These are phyloP conservation scores for Sclerotinia trifoliorum DNA, from an alignment of 2,329 filamentous ascomycete species.

Conservation along the genomic window DNA sequence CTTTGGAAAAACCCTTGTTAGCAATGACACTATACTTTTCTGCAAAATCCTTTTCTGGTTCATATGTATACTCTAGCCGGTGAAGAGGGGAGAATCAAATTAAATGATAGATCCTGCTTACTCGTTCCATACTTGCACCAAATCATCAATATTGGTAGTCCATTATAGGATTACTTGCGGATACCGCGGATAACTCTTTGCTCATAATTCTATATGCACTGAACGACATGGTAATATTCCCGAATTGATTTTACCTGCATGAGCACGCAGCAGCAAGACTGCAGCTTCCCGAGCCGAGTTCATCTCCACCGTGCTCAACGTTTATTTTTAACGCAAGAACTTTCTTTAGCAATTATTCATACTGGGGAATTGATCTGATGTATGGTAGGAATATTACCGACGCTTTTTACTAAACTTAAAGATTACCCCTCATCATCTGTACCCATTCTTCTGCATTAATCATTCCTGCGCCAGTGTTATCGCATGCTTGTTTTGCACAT, in stretches of 20 bases:
- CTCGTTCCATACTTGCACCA: background rate
- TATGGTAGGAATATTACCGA: background rate
- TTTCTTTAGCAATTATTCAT: background rate
- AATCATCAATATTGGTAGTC: background rate
- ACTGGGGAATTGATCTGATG: background rate
- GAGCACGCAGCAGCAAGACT: constrained; percentile 8
- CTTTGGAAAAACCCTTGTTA: background rate
- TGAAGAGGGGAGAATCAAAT: background rate
- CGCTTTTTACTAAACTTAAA: background rate
- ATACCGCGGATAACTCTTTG: constrained; percentile 15
- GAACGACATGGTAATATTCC: constrained; percentile 22
- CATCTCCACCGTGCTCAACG: constrained; percentile 18
- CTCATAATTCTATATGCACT: constrained; percentile 13
- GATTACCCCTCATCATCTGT: constrained; percentile 13
- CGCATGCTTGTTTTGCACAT: constrained; percentile 13
- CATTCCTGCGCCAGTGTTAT: background rate
- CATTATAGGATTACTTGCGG: constrained; percentile 14
- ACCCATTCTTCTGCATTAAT: constrained; percentile 1
- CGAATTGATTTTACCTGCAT: constrained; percentile 20
- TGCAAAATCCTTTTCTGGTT: background rate
- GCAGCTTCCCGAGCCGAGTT: constrained; percentile 16
- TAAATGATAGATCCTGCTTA: constrained; percentile 11
- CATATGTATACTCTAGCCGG: background rate
- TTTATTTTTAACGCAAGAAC: background rate
- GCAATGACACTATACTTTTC: background rate